Evolutionary conservation across 2,329 filamentous ascomycete genomes (phyloP).

Genomic region (Colletotrichum sp.): DNA sequence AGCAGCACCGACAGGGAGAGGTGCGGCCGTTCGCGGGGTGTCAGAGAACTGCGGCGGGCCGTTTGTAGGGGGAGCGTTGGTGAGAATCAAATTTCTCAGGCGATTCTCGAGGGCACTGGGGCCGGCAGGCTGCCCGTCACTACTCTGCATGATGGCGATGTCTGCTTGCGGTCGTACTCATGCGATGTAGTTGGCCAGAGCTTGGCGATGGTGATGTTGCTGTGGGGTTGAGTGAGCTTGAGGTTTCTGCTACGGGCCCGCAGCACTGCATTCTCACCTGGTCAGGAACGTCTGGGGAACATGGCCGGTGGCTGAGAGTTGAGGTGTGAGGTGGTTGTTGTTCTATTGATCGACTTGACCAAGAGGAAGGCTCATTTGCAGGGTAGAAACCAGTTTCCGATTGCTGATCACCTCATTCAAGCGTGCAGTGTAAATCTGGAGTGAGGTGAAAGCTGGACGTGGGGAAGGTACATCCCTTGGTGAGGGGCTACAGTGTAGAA

Average conservation of each 20-base stretch:
- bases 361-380: neutral
- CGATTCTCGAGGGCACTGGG: slow-evolving; percentile 58
- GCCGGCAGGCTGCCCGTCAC: slow-evolving; percentile 28
- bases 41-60: slow-evolving; percentile 23
- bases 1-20: neutral
- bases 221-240: slow-evolving; percentile 6
- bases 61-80: slow-evolving; percentile 42
- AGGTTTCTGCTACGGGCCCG: neutral
- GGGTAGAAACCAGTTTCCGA: neutral
- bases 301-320: neutral
- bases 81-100: slow-evolving; percentile 65
- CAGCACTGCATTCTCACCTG: neutral
- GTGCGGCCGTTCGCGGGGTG: slow-evolving; percentile 11
- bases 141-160: slow-evolving; percentile 1
- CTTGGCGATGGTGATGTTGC: neutral
- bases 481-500: slow-evolving; percentile 14
- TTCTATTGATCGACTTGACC: neutral
- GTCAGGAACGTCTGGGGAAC: neutral
- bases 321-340: neutral
- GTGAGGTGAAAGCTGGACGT: slow-evolving; percentile 9
- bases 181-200: neutral
- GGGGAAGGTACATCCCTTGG: slow-evolving; percentile 3
- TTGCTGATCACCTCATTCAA: neutral
- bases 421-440: slow-evolving; percentile 3
- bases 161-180: neutral